Percentiles rank a stretch among this genome's conserved stretches.
phyloP scores from a whole-genome alignment of 441 rosid species.

The Biscutella auriculata region DNA sequence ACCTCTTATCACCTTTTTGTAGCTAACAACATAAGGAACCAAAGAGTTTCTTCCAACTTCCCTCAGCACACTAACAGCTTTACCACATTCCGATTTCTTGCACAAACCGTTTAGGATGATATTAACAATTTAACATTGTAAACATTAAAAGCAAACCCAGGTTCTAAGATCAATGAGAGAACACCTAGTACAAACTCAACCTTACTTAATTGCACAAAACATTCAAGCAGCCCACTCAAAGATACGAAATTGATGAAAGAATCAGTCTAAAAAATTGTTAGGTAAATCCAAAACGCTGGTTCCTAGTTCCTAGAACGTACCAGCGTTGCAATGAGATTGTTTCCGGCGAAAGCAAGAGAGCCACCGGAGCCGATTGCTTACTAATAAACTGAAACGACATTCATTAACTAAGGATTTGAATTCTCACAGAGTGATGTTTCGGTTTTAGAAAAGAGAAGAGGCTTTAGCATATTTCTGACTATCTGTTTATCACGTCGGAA shows the following conservation, averaged over 20 bases:
- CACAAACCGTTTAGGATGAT: conserved; percentile 47
- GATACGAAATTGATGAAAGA: conserved; percentile 33
- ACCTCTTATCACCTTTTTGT: conserved; percentile 29
- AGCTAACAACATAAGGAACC: conserved; percentile 29
- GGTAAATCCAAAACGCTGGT: conserved; percentile 36
- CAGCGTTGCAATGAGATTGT: conserved; percentile 35
- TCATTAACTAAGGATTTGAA: conserved; percentile 24
- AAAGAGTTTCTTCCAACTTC: conserved; percentile 24
- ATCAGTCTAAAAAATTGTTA: conserved; percentile 26
- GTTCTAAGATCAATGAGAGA: conserved; percentile 39
- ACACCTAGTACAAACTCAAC: conserved; percentile 34
- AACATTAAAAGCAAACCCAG: conserved; percentile 36
- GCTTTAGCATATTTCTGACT: too few relatives aligned
- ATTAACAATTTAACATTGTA: conserved; percentile 36
- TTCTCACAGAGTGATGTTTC: conserved; percentile 28
- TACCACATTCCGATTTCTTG: conserved; percentile 22
- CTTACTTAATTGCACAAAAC: conserved; percentile 31
- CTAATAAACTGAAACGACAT: conserved; percentile 36
- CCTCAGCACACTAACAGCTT: conserved; percentile 28
- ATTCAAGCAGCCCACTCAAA: conserved; percentile 42
- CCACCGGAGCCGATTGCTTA: conserved; percentile 25
- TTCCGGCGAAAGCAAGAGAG: conserved; percentile 26
- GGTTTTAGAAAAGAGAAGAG: conserved; percentile 17
- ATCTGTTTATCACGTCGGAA: too few relatives aligned
- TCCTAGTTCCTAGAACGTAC: conserved; percentile 42